phyloP scores from a whole-genome alignment of 139 green algal genomes.

The Picochlorum sp. region DNA sequence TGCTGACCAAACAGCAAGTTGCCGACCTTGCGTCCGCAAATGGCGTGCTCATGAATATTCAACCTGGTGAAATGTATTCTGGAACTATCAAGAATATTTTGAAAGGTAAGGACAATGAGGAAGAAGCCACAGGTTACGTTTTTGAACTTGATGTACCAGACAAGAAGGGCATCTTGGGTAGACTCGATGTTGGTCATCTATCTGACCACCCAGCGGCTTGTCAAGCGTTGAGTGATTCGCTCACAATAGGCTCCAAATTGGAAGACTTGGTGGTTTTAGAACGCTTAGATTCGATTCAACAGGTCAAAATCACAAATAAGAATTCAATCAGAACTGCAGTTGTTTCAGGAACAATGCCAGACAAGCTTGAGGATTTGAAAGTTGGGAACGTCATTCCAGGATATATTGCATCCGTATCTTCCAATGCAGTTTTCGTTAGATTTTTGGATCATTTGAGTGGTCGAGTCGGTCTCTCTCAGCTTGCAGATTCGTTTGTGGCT shows the following conservation, averaged over 20 bases:
- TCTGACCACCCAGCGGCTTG: slow-evolving; percentile 60
- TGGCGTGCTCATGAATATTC: neutral
- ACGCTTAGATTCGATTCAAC: slow-evolving; percentile 2
- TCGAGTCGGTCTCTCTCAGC: slow-evolving; percentile 59
- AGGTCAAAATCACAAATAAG: slow-evolving; percentile 56
- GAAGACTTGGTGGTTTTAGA: neutral
- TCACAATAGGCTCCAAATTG: slow-evolving; percentile 31
- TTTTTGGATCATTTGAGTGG: slow-evolving; percentile 75
- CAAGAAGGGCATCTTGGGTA: slow-evolving; percentile 46
- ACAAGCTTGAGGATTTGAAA: slow-evolving; percentile 28
- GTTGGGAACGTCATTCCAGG: slow-evolving; percentile 50
- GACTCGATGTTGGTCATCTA: slow-evolving; percentile 55
- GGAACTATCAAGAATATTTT: slow-evolving; percentile 11
- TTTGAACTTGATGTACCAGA: slow-evolving; percentile 18
- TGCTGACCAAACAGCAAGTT: slow-evolving; percentile 13
- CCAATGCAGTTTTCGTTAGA: slow-evolving; percentile 69
- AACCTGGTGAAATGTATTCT: neutral
- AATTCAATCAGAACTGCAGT: slow-evolving; percentile 41
- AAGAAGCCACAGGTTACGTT: slow-evolving; percentile 14
- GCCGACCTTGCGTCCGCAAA: slow-evolving; percentile 14
- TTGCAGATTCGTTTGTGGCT: slow-evolving; percentile 69
- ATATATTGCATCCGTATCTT: slow-evolving; percentile 68
- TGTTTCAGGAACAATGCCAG: slow-evolving; percentile 31
- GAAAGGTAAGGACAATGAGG: slow-evolving; percentile 36
- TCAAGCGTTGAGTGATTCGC: slow-evolving; percentile 34